These are phyloP conservation scores for Geotrichum histeridarum DNA, from an alignment of 1,139 yeast genomes.

Conservation along the genomic window DNA sequence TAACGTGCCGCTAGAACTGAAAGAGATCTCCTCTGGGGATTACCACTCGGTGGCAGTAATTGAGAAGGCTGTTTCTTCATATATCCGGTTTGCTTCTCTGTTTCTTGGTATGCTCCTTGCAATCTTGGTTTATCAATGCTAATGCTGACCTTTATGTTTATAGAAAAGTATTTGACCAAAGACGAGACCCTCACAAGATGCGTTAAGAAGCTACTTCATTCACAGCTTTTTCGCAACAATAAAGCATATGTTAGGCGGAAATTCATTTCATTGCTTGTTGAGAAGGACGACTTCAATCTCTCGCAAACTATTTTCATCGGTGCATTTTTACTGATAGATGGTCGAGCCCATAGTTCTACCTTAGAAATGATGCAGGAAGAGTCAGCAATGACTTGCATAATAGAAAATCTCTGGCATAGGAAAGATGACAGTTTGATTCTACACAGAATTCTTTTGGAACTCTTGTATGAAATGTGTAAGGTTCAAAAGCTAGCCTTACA, in stretches of 20 bases:
- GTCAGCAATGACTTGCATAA: conserved; percentile 46
- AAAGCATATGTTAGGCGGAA: conserved; percentile 33
- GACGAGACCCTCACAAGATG: conserved; percentile 35
- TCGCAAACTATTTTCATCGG: conserved; percentile 41
- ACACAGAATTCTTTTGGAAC: conserved; percentile 44
- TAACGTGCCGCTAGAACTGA: conserved; percentile 22
- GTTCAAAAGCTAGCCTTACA: conserved; percentile 43
- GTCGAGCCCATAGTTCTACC: conserved; percentile 42
- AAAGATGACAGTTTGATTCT: conserved; percentile 25
- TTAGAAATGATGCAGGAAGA: conserved; percentile 47
- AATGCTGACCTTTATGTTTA: conserved; percentile 25
- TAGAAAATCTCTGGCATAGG: conserved; percentile 38
- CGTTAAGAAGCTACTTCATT: conserved; percentile 30
- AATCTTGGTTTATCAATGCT: background rate
- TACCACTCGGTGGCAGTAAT: conserved; percentile 28
- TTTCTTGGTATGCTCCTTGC: conserved; percentile 22
- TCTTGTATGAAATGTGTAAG: conserved; percentile 51
- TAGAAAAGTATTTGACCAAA: conserved; percentile 29
- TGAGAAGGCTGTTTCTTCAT: conserved; percentile 28
- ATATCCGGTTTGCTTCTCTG: conserved; percentile 30
- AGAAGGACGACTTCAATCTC: background rate
- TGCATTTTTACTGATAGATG: conserved; percentile 48
- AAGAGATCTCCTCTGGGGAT: conserved; percentile 28
- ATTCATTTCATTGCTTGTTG: conserved; percentile 27
- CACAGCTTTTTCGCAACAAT: conserved; percentile 30